Base-by-base conservation (phyloP, 2,329 filamentous ascomycete species). In the Sarocladium strictum region DNA sequence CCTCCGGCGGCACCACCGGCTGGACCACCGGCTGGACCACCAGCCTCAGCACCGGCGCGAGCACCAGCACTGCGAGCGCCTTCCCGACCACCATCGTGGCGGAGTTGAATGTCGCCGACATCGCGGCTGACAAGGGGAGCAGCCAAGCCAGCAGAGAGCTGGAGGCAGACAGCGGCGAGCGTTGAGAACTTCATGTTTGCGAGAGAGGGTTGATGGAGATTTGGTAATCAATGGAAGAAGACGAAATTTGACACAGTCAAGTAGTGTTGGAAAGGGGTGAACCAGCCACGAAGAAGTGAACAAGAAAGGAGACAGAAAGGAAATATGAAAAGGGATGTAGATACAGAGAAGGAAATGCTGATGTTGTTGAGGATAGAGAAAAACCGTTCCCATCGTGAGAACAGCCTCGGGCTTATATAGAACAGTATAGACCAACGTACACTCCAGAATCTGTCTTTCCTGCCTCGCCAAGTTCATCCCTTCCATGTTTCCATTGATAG, bases 131-230 rank as follows among this genome's bases (percentile, higher is more conserved):
- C 33, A 6, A 53, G 7, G 21, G 50, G 50, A 40, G 23, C 32
- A n/a, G 50, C 50, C 50, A 53, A 40, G 33, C 50, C 32, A 40
- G 50, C 32, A 29, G 50, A 53, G 14, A 53, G 32, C 50, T 38
- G 35, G 35, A 53, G 50, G 35, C 50, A 38, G 21, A 23, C 33
- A 40, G 33, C 50, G 21, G 35, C 23, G 19, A 53, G 3, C 33
- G 23, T 53, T n/a, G 50, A 40, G 50, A 53, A 53, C 50, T 53
- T 53, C 50, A 53, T 53, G 24, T 53, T 53, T 29, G 33, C 23
- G 29, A 29, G 26, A 40, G 4, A 33, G 32, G 24, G 32, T 35
- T 24, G 3, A 12, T 53, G 10, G 10, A 3, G 19, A 26, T 6
- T n/a, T 40, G 26, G 11, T 38, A 40, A 19, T 9, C n/a, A 53